Conservation (phyloP, 345 rosid species). For the Eucalyptus microcorys region DNA sequence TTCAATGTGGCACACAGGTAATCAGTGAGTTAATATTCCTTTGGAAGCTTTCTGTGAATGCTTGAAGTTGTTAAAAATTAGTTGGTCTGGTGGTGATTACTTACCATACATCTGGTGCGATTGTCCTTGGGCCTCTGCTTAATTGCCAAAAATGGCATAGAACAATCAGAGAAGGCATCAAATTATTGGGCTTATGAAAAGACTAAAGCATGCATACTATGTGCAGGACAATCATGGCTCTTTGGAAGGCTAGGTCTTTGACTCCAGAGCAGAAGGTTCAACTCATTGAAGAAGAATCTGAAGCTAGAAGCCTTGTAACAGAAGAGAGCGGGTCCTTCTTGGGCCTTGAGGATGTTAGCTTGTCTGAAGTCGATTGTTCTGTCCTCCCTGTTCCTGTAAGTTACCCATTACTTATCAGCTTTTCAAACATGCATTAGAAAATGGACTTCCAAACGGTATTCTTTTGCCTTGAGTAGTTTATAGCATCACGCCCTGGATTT, state of each 20-base stretch:
- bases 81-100: neutral
- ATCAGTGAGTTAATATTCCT: neutral
- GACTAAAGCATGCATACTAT: neutral
- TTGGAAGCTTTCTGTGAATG: neutral
- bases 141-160: neutral
- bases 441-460: neutral
- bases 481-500: neutral
- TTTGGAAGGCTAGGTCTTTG: constrained; percentile 91
- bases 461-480: neutral
- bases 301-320: constrained; percentile 45
- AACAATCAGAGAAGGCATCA: neutral
- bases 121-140: neutral
- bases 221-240: constrained; percentile 89
- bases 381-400: constrained; percentile 67
- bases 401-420: neutral
- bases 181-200: neutral
- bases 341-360: constrained; percentile 77
- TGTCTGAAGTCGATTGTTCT: constrained; percentile 64
- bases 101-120: neutral
- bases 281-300: constrained; percentile 87
- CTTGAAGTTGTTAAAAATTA: neutral
- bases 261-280: constrained; percentile 91
- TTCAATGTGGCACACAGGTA: constrained; percentile 83
- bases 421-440: neutral
- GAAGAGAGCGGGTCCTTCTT: constrained; percentile 79